Evolutionary conservation across 169 alveolate species (phyloP), one percentile per base, ranked within the genome.

Genomic region (Plasmodium sp.): DNA sequence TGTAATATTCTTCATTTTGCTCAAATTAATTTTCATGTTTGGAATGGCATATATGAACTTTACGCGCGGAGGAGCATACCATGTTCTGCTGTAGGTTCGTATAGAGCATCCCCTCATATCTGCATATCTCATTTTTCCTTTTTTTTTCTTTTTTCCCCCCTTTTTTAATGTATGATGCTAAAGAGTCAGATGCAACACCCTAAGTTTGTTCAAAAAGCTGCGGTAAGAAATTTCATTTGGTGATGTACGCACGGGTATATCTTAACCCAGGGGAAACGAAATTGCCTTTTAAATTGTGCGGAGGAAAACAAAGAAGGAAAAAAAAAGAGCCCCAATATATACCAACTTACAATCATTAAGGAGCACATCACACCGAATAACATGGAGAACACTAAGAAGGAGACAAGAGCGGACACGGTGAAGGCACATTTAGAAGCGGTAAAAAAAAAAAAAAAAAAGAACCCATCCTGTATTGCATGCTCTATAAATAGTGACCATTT

Each of bases 351-450:
- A 67, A 67, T 27, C 77, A 67, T 67, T 5, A 67, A 67, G 77
- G 77, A 67, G 39, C 12, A 67, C 41, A 10, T 67, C n/a, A 67
- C 39, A 67, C 43, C 43, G 77, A 67, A 74, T 74, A 86, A 54
- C 45, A 86, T 86, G 93, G 93, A 18, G 18, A 86, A 86, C 36
- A 33, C 31, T 7, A 86, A 58, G 81, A 43, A 75, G 81, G 51
- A 75, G 39, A 27, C 39, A 31, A 31, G 82, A 16, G 62, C 77
- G 51, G 79, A 86, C 81, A 54, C 82, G 41, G 34, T 86, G 41
- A 86, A 86, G 85, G 86, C 86, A 51, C 93, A 86, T 41, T 75
- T 86, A 34, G 93, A 86, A 86, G 93, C 93, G 93, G 93, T 86
- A 86, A 86, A 51, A 2, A 7, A 18, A n/a, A 43, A 43, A n/a